Base-by-base conservation (phyloP, 2,329 filamentous ascomycete genomes). In the Amesomyces nigricolor region DNA sequence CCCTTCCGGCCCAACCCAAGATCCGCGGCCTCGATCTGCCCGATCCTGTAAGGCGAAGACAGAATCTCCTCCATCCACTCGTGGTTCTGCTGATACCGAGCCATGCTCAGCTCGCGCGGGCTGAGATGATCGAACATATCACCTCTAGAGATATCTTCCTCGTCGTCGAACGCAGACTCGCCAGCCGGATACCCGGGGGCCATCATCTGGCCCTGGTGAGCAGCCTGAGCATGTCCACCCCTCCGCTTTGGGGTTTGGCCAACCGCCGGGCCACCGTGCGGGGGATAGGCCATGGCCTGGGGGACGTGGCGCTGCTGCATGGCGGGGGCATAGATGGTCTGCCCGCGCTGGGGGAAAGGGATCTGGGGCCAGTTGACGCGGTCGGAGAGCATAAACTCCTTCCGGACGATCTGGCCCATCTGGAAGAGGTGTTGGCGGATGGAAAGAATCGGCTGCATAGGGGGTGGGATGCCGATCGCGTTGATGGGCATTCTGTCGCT, bases 41-140 rank as follows among this genome's bases (percentile, higher is more conserved):
- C 81, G 59, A 92, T 87, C 22, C 87, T 80, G 67, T 96, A 96
- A 0, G 91, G 90, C 1, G 92, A 97, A 0, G 88, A 89, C 52
- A 97, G 81, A 29, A 99, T 86, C 72, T 99, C 92, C 67, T 97
- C 94, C 89, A 99, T 96, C 94, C 92, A 97, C 70, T 96, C 90
- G 66, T 99, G 92, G 65, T 99, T 95, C 67, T 96, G 91, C 68
- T 87, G 87, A 70, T 96, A 99, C 53, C 94, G 83, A 61, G 85
- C 83, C 58, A 89, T 77, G 63, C 91, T 95, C 58, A 99, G 87
- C 61, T 99, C 94, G 43, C 91, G 82, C 3, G 91, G 91, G 0
- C 90, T 92, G 59, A 96, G 76, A 60, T 90, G 83, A 67, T 99
- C 94, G 65, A 99, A 89, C 68, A 91, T 80, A 69, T 99, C 94